Evolutionary conservation across 2,329 filamentous ascomycete species (phyloP), one percentile per base, ranked within the genome.

Genomic region (Aspergillus unguis): DNA sequence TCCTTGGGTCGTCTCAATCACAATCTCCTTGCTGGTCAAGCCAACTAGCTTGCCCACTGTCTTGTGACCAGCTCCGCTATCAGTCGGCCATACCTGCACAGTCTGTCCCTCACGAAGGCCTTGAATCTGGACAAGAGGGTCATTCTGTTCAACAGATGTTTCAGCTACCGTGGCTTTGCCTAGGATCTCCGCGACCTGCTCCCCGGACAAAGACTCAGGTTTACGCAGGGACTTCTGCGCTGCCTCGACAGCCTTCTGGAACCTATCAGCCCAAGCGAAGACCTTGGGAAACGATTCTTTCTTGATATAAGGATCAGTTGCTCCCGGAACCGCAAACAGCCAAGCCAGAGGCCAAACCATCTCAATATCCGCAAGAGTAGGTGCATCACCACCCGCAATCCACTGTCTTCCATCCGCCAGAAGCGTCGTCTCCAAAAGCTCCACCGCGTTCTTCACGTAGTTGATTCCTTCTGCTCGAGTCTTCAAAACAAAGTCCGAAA

Each of bases 371-470:
- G 43, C 49, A 9, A 41, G 29, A 6, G 11, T 26, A 1, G 49
- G 49, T 2, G 8, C 10, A 5, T 46, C 43, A 5, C 43, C 47
- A 7, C 33, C 36, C 1, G 43, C 42, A 2, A 52, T 28, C 49
- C 49, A 52, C 43, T 52, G 27, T 7, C 49, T 17, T 0, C 49
- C 49, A n/a, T 52, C 49, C 4, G 43, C 49, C 23, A 52, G 36
- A 10, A 46, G 17, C 5, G 49, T 52, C 2, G 36, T 46, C 36
- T 52, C 49, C 7, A 52, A 27, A 8, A 46, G 26, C 28, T 52
- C 43, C 0, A 52, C 11, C 2, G 43, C 37, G 9, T 43, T 46
- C 37, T 42, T 47, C 36, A 52, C 49, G 2, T 17, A 36, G 11
- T 41, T 26, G 2, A 52, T 52, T 0, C 43, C 49, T 10, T 46